Percentiles rank a stretch among this genome's conserved stretches.
These are phyloP conservation scores for Penicillium taxi DNA, from an alignment of 495 filamentous ascomycete species.

Conservation along the genomic window DNA sequence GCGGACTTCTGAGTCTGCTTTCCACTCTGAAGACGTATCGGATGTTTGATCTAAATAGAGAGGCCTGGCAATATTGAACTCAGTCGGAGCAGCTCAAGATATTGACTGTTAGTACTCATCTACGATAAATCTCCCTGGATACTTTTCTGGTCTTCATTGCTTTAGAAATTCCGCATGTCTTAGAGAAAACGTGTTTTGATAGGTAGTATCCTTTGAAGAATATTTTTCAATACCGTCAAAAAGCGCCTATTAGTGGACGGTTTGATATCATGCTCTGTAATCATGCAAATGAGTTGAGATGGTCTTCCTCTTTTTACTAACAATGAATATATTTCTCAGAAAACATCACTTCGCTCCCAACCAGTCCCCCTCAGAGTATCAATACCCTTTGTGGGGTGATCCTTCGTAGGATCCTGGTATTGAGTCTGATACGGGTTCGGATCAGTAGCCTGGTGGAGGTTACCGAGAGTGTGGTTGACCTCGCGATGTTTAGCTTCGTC, in stretches of 20 bases:
- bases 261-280: constrained; percentile 23
- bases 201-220: too few species aligned
- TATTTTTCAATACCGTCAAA: too few species aligned
- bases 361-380: constrained; percentile 59
- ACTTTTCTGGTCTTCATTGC: too few species aligned
- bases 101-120: too few species aligned
- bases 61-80: too few species aligned
- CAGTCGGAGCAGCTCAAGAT: too few species aligned
- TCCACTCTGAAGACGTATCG: constrained; percentile 5
- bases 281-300: constrained; percentile 1
- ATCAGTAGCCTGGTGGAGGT: constrained; percentile 71
- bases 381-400: constrained; percentile 64
- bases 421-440: constrained; percentile 82
- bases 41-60: not conserved
- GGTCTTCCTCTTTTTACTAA: too few species aligned
- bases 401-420: constrained; percentile 56
- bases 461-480: constrained; percentile 91
- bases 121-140: too few species aligned
- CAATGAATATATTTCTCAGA: too few species aligned
- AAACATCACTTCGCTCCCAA: constrained; percentile 76
- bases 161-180: too few species aligned
- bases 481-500: constrained; percentile 97
- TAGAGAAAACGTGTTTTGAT: too few species aligned
- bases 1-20: constrained; percentile 27
- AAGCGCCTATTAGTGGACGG: too few species aligned